These are phyloP conservation scores for Kernera saxatilis DNA, from an alignment of 345 rosid species.

Conservation along the genomic window DNA sequence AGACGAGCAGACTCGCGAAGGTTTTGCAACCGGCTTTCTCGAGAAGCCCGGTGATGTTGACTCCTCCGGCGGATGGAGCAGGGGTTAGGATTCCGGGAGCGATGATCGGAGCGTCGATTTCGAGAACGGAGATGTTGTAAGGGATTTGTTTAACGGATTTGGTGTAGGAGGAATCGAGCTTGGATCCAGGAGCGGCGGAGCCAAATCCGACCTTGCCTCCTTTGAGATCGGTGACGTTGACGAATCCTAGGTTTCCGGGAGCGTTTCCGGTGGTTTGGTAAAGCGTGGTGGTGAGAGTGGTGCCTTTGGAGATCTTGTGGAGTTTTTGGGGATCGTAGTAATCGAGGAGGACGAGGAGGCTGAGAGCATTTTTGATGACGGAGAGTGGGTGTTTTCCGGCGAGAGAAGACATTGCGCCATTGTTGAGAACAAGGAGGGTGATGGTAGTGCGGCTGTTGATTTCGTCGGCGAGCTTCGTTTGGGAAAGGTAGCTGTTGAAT, in stretches of 20 bases:
- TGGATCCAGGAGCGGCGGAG: slow-evolving; percentile 72
- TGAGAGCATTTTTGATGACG: slow-evolving; percentile 61
- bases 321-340: slow-evolving; percentile 77
- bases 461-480: slow-evolving; percentile 77
- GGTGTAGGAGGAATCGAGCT: slow-evolving; percentile 66
- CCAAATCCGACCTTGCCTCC: slow-evolving; percentile 89
- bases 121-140: slow-evolving; percentile 69
- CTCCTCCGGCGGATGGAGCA: slow-evolving; percentile 45
- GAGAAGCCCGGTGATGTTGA: slow-evolving; percentile 68
- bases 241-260: slow-evolving; percentile 76
- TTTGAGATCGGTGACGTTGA: slow-evolving; percentile 76
- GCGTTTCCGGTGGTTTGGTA: slow-evolving; percentile 93
- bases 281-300: slow-evolving; percentile 74
- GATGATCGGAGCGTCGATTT: slow-evolving; percentile 65
- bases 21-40: slow-evolving; percentile 89
- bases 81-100: slow-evolving; percentile 59
- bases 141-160: slow-evolving; percentile 74
- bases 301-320: slow-evolving; percentile 68
- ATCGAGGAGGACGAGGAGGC: slow-evolving; percentile 76
- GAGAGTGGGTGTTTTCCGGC: slow-evolving; percentile 66
- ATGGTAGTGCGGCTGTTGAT: slow-evolving; percentile 84
- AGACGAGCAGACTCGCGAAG: slow-evolving; percentile 49
- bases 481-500: slow-evolving; percentile 63
- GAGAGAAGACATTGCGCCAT: slow-evolving; percentile 74
- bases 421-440: slow-evolving; percentile 68